phyloP scores from a whole-genome alignment of 805 yeast genomes.

The Kazachstania viticola region DNA sequence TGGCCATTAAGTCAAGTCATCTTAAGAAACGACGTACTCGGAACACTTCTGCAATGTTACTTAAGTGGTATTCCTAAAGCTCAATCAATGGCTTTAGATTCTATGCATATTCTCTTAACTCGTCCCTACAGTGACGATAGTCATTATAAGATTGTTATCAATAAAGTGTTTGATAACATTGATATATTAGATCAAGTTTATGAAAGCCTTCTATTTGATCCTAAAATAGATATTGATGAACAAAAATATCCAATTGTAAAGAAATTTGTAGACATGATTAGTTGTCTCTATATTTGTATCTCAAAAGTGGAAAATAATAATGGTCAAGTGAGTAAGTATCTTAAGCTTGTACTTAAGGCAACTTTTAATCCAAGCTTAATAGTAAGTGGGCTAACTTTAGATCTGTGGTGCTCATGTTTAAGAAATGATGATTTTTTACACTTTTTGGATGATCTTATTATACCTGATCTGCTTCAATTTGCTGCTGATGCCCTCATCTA shows the following conservation, averaged over 20 bases:
- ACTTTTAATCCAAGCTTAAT: constrained; percentile 77
- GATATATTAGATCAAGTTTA: constrained; percentile 55
- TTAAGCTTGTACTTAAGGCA: constrained; percentile 65
- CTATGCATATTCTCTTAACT: constrained; percentile 79
- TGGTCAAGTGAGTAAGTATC: constrained; percentile 53
- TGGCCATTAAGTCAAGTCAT: constrained; percentile 82
- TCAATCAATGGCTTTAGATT: constrained; percentile 78
- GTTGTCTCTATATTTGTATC: constrained; percentile 35
- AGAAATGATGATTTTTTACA: constrained; percentile 63
- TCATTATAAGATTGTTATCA: constrained; percentile 71
- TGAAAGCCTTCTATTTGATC: constrained; percentile 38
- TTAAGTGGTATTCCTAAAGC: constrained; percentile 51
- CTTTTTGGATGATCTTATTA: constrained; percentile 34
- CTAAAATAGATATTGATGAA: constrained; percentile 62
- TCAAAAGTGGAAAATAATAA: constrained; percentile 40
- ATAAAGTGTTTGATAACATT: constrained; percentile 75
- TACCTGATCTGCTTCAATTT: constrained; percentile 57
- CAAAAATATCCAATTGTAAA: constrained; percentile 69
- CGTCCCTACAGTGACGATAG: constrained; percentile 52
- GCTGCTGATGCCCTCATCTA: constrained; percentile 71
- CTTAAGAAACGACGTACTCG: constrained; percentile 51
- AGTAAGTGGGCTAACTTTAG: constrained; percentile 82
- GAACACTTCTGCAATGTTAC: constrained; percentile 49
- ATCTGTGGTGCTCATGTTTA: constrained; percentile 87
- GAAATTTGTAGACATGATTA: constrained; percentile 83